Percentiles rank a stretch among this genome's conserved stretches.
These are phyloP conservation scores for Guillardia theta DNA, from an alignment of 78 protist genomes.

Conservation along the genomic window DNA sequence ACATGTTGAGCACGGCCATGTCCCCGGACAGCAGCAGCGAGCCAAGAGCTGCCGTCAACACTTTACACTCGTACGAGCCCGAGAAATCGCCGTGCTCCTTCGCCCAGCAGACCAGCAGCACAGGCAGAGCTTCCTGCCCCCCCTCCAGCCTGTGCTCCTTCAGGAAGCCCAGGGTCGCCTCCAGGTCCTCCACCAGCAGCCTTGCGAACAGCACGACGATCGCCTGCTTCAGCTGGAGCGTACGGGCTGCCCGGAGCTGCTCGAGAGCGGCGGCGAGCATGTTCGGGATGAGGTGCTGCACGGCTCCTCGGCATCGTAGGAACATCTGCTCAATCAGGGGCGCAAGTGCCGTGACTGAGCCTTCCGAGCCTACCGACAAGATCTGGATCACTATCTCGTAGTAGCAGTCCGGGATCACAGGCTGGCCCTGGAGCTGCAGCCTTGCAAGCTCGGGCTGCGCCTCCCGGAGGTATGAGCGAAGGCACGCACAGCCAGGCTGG, in stretches of 20 bases:
- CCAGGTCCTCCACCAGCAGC: neutral
- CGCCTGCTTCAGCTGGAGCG: neutral
- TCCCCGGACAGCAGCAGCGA: neutral
- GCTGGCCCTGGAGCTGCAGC: neutral
- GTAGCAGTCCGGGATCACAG: neutral
- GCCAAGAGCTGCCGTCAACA: neutral
- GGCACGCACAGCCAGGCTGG: neutral
- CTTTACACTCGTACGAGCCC: neutral
- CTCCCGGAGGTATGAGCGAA: neutral
- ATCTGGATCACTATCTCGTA: neutral
- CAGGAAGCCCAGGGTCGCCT: neutral
- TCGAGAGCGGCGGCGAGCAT: neutral
- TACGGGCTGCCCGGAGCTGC: neutral
- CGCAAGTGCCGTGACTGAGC: neutral
- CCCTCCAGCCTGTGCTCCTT: neutral
- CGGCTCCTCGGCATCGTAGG: too few relatives aligned
- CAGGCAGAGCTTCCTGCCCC: neutral
- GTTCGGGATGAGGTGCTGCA: neutral
- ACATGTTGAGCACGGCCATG: neutral
- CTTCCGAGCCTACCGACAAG: neutral
- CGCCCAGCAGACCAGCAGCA: neutral
- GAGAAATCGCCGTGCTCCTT: neutral
- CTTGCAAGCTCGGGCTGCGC: neutral
- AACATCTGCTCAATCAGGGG: too few relatives aligned
- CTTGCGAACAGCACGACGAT: neutral